A percentile compares a stretch with the other conserved stretches of the same genome.
Conservation (phyloP, 352 stramenopile species). For the Plasmopara muralis region DNA sequence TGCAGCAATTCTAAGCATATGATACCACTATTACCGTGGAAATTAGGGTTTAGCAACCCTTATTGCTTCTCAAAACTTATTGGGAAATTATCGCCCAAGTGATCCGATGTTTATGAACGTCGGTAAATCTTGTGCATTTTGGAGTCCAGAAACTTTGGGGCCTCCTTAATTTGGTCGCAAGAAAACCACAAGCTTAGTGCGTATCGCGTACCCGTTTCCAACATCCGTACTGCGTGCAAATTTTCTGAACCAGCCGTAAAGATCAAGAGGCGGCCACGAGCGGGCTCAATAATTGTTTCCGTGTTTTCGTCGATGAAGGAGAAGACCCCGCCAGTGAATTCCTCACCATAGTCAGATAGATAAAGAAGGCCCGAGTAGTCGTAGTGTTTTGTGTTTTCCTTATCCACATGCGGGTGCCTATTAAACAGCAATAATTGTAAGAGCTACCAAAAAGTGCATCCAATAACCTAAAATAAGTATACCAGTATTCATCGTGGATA, state of each 20-base stretch:
- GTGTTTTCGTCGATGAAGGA: conserved; percentile 77
- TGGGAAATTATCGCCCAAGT: conserved; percentile 2
- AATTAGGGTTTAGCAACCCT: no score
- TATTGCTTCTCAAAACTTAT: no score
- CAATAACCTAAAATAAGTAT: background rate
- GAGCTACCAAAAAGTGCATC: background rate
- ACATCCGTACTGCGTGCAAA: conserved; percentile 71
- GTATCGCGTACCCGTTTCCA: conserved; percentile 74
- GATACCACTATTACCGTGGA: no score
- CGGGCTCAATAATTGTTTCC: conserved; percentile 69
- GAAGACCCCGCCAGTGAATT: conserved; percentile 89
- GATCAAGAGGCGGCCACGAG: conserved; percentile 76
- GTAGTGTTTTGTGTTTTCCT: conserved; percentile 92
- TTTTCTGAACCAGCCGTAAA: conserved; percentile 90
- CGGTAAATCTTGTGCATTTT: conserved; percentile 74
- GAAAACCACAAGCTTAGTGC: conserved; percentile 92
- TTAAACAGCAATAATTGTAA: background rate
- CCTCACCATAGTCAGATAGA: conserved; percentile 64
- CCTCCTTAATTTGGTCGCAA: conserved; percentile 79
- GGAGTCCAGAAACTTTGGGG: conserved; percentile 88
- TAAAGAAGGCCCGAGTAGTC: conserved; percentile 90
- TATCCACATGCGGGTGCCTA: conserved; percentile 87
- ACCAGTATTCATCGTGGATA: conserved; percentile 91
- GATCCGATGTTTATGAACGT: conserved; percentile 24
- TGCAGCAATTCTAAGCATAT: no score